Base-by-base conservation (phyloP, 495 filamentous ascomycete species). In the Endocarpon pusillum region DNA sequence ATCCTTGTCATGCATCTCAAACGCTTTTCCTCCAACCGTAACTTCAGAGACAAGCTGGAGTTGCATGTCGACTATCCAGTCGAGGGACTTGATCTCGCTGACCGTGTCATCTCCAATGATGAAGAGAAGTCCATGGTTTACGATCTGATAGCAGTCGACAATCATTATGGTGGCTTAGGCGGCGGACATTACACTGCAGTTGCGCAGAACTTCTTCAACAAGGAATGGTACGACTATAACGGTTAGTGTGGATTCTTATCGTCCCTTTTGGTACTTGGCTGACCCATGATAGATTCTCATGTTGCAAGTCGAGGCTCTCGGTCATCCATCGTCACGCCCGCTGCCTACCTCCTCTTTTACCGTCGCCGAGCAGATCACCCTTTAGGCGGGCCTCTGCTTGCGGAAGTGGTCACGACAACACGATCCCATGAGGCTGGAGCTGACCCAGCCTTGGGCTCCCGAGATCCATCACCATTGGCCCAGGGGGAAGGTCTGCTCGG, bases 121-220 rank as follows among this genome's bases (percentile, higher is more conserved):
- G 68, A 77, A 19, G 84, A 74, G 3, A 91, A 93, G 55, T 59
- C 73, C 38, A 61, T 79, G 44, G 58, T 89, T 19, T 97, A 94
- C 48, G 89, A 97, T 54, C 63, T 97, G 16, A 80, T 96, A 49
- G 89, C 77, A 0, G 84, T 96, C 1, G 89, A 97, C 52, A 84
- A 91, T 50, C 89, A 97, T 52, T 89, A 76, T 45, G 89, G 91
- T 36, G 81, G 81, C 20, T 62, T 97, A 30, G 79, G 81, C 19
- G 89, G 89, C 15, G 89, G 89, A 0, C 89, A 97, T 52, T 97
- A 97, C 55, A 94, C 84, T 12, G 89, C 91, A 2, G 81, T 71
- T 51, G 82, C 85, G 2, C 83, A 83, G 61, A 96, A 91, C 45
- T 94, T 87, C 48, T 57, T 78, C 35, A 81, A 89, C 38, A 69